phyloP scores from a whole-genome alignment of 2,329 filamentous ascomycete genomes.

The Diaporthe caulivora region DNA sequence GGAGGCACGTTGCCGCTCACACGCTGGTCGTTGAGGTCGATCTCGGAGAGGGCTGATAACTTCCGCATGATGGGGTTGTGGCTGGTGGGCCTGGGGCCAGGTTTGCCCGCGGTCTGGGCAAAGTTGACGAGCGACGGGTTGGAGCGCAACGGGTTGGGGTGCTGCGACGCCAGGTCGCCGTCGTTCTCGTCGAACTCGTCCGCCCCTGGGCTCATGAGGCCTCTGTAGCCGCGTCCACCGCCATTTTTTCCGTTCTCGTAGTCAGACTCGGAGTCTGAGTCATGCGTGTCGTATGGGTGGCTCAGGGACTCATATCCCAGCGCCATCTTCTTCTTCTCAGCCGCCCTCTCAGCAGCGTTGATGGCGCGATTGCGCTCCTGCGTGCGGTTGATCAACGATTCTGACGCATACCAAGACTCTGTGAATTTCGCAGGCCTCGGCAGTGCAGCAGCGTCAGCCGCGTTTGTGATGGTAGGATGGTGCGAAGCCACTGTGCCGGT shows the following conservation, averaged over 20 bases:
- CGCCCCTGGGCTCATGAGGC: constrained; percentile 31
- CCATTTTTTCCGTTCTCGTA: constrained; percentile 42
- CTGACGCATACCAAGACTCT: constrained; percentile 67
- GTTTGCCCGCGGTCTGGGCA: constrained; percentile 12
- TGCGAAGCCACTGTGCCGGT: constrained; percentile 44
- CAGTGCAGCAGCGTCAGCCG: constrained; percentile 46
- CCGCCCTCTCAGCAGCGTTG: constrained; percentile 47
- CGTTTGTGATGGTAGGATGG: constrained; percentile 33
- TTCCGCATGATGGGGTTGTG: constrained; percentile 49
- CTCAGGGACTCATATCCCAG: constrained; percentile 60
- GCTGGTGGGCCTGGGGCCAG: constrained; percentile 38
- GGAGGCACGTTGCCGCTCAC: constrained; percentile 55
- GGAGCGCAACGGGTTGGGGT: constrained; percentile 66
- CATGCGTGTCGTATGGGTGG: constrained; percentile 58
- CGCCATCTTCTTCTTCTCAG: constrained; percentile 48
- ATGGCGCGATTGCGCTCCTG: constrained; percentile 63
- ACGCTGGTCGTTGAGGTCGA: constrained; percentile 58
- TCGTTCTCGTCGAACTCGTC: constrained; percentile 45
- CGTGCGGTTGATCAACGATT: constrained; percentile 66
- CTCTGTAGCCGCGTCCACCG: constrained; percentile 44
- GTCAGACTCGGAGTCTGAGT: constrained; percentile 55
- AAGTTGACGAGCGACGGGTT: constrained; percentile 56
- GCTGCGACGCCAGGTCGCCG: constrained; percentile 45
- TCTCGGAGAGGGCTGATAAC: constrained; percentile 56
- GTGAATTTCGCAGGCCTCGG: constrained; percentile 61